phyloP scores from a whole-genome alignment of 2,329 filamentous ascomycete genomes.

The Malbranchea zuffiana region DNA sequence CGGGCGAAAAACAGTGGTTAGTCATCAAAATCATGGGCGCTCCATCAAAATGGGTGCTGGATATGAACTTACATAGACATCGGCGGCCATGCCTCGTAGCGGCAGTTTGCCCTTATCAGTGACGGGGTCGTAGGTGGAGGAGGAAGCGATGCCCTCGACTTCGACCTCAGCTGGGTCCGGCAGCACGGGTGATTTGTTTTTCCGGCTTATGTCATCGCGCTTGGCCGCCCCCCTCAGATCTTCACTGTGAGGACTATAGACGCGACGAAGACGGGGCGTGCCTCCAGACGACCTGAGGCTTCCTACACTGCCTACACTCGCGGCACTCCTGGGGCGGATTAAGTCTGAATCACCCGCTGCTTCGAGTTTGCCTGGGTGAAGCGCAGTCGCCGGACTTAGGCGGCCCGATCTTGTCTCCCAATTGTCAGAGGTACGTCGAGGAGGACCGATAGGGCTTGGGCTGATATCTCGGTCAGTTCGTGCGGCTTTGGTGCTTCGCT shows the following conservation, averaged over 20 bases:
- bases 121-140: conserved; percentile 58
- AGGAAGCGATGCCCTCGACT: conserved; percentile 35
- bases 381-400: neutral
- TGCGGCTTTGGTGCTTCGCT: conserved; percentile 33
- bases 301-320: conserved; percentile 3
- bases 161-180: conserved; percentile 18
- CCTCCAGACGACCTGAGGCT: conserved; percentile 7
- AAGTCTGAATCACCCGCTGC: conserved; percentile 4
- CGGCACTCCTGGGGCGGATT: conserved; percentile 2
- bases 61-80: conserved; percentile 71
- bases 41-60: conserved; percentile 8
- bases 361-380: conserved; percentile 3
- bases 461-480: conserved; percentile 20
- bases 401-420: too few relatives aligned
- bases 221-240: conserved; percentile 59
- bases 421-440: conserved; percentile 2
- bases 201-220: conserved; percentile 15
- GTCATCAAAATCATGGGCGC: conserved; percentile 12
- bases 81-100: conserved; percentile 66
- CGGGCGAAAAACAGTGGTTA: conserved; percentile 17
- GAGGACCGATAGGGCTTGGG: conserved; percentile 16
- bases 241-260: conserved; percentile 57
- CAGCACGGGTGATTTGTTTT: conserved; percentile 11
- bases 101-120: conserved; percentile 81
- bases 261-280: conserved; percentile 41